Base-by-base conservation (phyloP, 257 asterid genomes). In the Paulownia fortunei region DNA sequence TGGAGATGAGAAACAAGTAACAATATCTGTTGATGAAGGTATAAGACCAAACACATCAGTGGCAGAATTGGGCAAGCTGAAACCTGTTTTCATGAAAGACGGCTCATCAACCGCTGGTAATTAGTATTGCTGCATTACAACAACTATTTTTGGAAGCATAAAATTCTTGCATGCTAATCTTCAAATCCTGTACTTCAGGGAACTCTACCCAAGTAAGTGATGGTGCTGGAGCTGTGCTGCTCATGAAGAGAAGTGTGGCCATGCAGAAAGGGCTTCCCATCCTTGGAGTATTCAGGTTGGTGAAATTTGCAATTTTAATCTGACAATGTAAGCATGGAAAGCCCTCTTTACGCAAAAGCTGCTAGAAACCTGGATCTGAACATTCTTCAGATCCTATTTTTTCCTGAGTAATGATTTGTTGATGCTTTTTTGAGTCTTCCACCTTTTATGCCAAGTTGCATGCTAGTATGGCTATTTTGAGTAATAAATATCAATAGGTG, bases 181-280 rank as follows among this genome's bases (percentile, higher is more conserved):
- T 36, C 74, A 66, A 44, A 46, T 73, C 49, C 42, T 54, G 41
- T 51, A 27, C 30, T 77, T 69, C 80, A 96, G 99, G 97, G 78
- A 96, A 93, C 72, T 93, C 99, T 68, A 96, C 98, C 87, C 99
- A 93, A 85, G 97, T 96, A 54, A 90, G 90, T 84, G 99, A 96
- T 80, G 99, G 99, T 78, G 98, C 99, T 78, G 99, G 96, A 78
- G 99, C 97, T 65, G 99, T 96, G 72, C 97, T 96, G 2, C 96
- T 96, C 69, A 96, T 93, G 99, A 96, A 85, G 89, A 92, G 97
- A 87, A 89, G 99, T 74, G 69, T 90, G 41, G 99, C 99, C 32
- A 54, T 88, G 89, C 93, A 88, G 92, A 95, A 93, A 82, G 97
- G 99, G 69, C 93, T 95, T 80, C 97, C 99, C 26, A 83, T 95